Conservation (phyloP, 2,329 filamentous ascomycete species). For the Apiospora hydei region DNA sequence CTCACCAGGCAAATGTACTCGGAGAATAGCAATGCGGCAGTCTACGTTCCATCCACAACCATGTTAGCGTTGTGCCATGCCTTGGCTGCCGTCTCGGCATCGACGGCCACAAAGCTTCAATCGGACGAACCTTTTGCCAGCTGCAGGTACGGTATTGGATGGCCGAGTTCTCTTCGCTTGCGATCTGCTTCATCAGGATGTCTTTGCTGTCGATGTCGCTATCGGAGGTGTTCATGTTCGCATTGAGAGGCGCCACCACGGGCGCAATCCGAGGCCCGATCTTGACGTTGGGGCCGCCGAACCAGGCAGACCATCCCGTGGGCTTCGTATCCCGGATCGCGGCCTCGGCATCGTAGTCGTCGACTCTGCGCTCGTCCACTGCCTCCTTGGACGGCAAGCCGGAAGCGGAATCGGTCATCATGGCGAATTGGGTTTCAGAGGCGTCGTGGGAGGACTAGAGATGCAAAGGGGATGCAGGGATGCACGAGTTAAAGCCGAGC, state of each 20-base stretch:
- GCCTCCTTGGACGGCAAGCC: slow-evolving; percentile 30
- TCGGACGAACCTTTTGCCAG: slow-evolving; percentile 77
- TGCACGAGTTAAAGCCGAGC: background rate
- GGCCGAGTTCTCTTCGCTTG: slow-evolving; percentile 75
- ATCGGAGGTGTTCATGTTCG: slow-evolving; percentile 45
- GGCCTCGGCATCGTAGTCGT: slow-evolving; percentile 59
- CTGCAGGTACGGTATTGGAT: slow-evolving; percentile 95
- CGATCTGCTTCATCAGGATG: slow-evolving; percentile 72
- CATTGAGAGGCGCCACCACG: slow-evolving; percentile 39
- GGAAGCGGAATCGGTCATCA: slow-evolving; percentile 36
- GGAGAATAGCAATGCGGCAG: slow-evolving; percentile 86
- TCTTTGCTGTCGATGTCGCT: slow-evolving; percentile 55
- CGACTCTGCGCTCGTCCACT: slow-evolving; percentile 13
- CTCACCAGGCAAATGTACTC: slow-evolving; percentile 86
- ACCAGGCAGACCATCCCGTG: slow-evolving; percentile 46
- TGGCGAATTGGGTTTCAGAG: slow-evolving; percentile 23
- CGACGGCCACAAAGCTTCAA: slow-evolving; percentile 12
- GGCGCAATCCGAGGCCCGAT: slow-evolving; percentile 62
- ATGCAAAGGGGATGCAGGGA: background rate
- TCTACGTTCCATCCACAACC: slow-evolving; percentile 54
- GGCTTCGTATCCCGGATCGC: slow-evolving; percentile 47
- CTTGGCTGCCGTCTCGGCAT: slow-evolving; percentile 29
- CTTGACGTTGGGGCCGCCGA: slow-evolving; percentile 47
- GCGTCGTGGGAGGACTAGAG: background rate
- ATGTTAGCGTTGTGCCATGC: slow-evolving; percentile 28